phyloP scores from a whole-genome alignment of 495 filamentous ascomycete species.

The Podospora pseudocomata region DNA sequence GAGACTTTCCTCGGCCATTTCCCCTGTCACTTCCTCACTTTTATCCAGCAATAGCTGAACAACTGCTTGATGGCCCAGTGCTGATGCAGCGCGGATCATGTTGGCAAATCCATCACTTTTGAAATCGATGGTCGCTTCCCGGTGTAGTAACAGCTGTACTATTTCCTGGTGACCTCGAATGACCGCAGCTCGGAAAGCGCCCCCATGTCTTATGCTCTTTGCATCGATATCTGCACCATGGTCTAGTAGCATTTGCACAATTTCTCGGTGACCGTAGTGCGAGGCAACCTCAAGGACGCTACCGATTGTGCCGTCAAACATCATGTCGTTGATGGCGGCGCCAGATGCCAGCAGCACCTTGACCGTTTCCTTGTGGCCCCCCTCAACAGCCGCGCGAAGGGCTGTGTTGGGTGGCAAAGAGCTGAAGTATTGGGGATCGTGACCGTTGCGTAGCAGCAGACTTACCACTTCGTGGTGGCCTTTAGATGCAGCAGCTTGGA shows the following conservation, averaged over 20 bases:
- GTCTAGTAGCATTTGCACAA: neutral
- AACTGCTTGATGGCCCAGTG: too few relatives aligned
- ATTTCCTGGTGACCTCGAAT: neutral
- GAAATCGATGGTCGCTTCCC: neutral
- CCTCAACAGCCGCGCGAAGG: too few relatives aligned
- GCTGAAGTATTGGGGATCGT: too few relatives aligned
- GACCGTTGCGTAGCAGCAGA: too few relatives aligned
- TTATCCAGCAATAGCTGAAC: neutral
- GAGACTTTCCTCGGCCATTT: neutral
- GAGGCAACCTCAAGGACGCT: neutral
- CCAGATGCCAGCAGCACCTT: neutral
- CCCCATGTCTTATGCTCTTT: neutral
- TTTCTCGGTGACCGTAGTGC: neutral
- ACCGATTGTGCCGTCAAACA: neutral
- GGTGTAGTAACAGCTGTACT: neutral
- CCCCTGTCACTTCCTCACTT: neutral
- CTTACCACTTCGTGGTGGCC: too few relatives aligned
- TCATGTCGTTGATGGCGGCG: too few relatives aligned
- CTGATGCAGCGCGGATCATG: neutral
- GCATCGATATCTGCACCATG: neutral
- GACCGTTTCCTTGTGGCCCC: neutral
- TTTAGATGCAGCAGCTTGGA: too few relatives aligned
- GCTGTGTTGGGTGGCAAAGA: too few relatives aligned
- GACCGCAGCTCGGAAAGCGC: neutral
- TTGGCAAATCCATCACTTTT: neutral